Percentiles rank a stretch among this genome's conserved stretches.
Conservation (phyloP, 1,139 yeast genomes). For the Meyerozyma smithsonii region DNA sequence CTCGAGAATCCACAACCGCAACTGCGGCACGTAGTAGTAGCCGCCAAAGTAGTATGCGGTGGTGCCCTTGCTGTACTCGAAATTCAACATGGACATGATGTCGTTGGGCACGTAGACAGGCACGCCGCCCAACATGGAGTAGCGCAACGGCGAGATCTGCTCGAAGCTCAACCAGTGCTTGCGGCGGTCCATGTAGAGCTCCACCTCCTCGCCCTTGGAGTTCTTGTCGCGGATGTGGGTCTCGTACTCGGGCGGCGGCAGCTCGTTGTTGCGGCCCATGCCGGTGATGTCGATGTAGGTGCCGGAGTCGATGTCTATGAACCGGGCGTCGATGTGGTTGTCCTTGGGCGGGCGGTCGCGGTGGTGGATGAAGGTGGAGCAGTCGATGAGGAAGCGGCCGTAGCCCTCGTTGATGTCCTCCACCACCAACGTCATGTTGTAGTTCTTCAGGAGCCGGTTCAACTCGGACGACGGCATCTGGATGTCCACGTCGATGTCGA, state of each 20-base stretch:
- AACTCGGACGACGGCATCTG: conserved; percentile 13
- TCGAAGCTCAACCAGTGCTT: conserved; percentile 32
- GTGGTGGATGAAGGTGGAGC: conserved; percentile 11
- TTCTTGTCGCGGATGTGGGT: conserved; percentile 14
- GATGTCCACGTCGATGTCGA: conserved; percentile 13
- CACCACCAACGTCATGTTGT: conserved; percentile 13
- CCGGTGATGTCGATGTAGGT: conserved; percentile 14
- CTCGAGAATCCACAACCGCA: conserved; percentile 29
- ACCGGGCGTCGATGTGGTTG: conserved; percentile 13
- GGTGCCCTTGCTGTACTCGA: conserved; percentile 28
- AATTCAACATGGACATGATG: conserved; percentile 27
- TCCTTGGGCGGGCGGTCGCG: conserved; percentile 9
- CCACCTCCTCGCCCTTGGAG: conserved; percentile 14
- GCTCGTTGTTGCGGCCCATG: conserved; percentile 10
- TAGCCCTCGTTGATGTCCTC: conserved; percentile 11
- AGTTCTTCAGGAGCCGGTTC: conserved; percentile 8
- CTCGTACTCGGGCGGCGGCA: conserved; percentile 23
- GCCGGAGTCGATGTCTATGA: conserved; percentile 13
- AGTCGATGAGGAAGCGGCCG: conserved; percentile 12
- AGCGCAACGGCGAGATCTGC: conserved; percentile 26
- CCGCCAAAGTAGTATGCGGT: conserved; percentile 18
- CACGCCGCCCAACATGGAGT: conserved; percentile 32
- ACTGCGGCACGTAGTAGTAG: conserved; percentile 28
- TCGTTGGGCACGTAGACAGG: conserved; percentile 35
- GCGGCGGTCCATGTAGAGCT: conserved; percentile 32